Evolutionary conservation across 495 filamentous ascomycete species (phyloP), one percentile per base, ranked within the genome.

Genomic region (Talaromyces stipitatus): DNA sequence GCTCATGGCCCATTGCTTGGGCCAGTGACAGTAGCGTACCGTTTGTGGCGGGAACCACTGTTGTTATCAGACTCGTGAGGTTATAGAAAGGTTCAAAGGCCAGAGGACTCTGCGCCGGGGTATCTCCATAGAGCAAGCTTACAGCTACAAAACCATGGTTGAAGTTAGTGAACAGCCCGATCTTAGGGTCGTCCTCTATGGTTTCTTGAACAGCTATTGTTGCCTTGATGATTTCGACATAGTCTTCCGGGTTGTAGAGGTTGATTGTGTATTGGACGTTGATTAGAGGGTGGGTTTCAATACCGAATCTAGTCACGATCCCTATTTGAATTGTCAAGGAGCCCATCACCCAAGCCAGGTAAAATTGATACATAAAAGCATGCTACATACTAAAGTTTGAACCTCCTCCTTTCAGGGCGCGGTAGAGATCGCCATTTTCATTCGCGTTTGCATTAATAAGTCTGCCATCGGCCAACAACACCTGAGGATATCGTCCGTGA

Each of bases 391-490:
- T 64, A 43, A 62, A 65, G 29, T 69, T 69, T n/a, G 61, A 45
- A 23, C 57, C 61, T 7, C 66, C 66, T 11, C 69, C 67, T 50
- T 69, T 68, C 5, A 73, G 54, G 3, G 65, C 66, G 23, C 57
- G 46, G 60, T 64, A 68, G 16, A 73, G 62, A 32, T 71, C 65
- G 16, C 43, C 24, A 52, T 78, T 71, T 0, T 67, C 62, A 0
- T 58, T 56, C 1, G 62, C 57, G 53, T 75, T 81, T 47, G 73
- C 78, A 36, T 78, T 70, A 50, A 73, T 60, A 24, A 80, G 62
- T 0, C 62, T 60, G 7, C 76, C 77, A 45, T 76, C 67, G 0
- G 68, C 73, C 9, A 82, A 64, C 14, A 82, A 72, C n/a, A 79
- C 73, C 61, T 78, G 66, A 58, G 63, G 77, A 24, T 70, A 72